Conservation (phyloP, 192 early-diverging fungal species). For the Neocallimastix lanati region DNA sequence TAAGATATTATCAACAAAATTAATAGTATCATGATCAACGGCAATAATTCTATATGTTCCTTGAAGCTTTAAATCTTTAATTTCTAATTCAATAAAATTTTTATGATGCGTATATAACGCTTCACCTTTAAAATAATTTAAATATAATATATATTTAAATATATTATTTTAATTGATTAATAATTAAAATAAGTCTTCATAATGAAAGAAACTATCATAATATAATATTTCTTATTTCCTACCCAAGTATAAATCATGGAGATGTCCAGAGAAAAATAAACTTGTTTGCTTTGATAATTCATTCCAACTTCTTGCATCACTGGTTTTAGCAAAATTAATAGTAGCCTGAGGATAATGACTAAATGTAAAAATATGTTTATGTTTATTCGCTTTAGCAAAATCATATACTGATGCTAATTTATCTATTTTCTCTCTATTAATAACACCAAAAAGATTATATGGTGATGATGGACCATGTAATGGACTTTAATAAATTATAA, state of each 20-base stretch:
- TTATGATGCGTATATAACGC: not conserved
- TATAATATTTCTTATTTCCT: not conserved
- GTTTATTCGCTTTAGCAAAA: constrained; percentile 20
- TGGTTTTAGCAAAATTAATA: constrained; percentile 48
- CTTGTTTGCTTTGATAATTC: not conserved
- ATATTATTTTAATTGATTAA: too few species aligned
- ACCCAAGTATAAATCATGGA: not conserved
- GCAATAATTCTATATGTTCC: constrained; percentile 67
- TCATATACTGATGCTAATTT: constrained; percentile 31
- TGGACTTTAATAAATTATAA: not conserved
- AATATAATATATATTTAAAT: too few species aligned
- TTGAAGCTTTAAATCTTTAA: constrained; percentile 79
- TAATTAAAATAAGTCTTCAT: too few species aligned
- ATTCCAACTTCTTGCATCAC: constrained; percentile 13
- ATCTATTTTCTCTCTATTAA: constrained; percentile 16
- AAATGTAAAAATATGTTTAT: constrained; percentile 6
- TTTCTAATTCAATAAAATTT: constrained; percentile 54
- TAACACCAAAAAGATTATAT: constrained; percentile 42
- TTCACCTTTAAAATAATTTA: not conserved
- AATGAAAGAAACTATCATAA: too few species aligned
- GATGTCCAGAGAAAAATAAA: not conserved
- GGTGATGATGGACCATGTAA: not conserved
- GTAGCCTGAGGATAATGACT: constrained; percentile 67
- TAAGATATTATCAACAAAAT: constrained; percentile 55
- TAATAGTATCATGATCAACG: constrained; percentile 73